Evolutionary conservation across 495 filamentous ascomycete genomes (phyloP).

Genomic region (Xylaria scruposa): DNA sequence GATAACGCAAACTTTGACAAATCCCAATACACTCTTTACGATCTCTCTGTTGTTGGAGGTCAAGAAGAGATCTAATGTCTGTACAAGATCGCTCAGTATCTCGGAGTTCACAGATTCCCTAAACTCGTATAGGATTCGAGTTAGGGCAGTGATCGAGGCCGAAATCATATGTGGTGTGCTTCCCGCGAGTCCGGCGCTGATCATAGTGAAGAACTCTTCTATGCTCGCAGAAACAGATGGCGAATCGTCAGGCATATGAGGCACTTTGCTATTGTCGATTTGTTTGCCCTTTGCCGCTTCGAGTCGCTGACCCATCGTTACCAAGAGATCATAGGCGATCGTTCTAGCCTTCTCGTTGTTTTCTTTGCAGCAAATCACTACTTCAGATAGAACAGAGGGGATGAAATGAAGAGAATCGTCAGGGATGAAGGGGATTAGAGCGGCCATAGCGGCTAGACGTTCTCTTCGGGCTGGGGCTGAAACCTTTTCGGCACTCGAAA

Average conservation of each 20-base stretch:
- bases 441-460: conserved; percentile 79
- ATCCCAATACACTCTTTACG: conserved; percentile 88
- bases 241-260: conserved; percentile 80
- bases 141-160: conserved; percentile 89
- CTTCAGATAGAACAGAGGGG: conserved; percentile 86
- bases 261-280: conserved; percentile 83
- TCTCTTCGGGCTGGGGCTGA: conserved; percentile 84
- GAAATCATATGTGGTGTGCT: conserved; percentile 94
- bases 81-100: conserved; percentile 76
- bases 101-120: conserved; percentile 60
- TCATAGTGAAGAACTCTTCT: conserved; percentile 98
- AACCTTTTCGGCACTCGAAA: conserved; percentile 78
- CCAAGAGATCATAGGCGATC: conserved; percentile 87
- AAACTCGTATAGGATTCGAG: conserved; percentile 91
- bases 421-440: conserved; percentile 78
- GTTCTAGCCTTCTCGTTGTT: conserved; percentile 92
- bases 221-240: conserved; percentile 77
- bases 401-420: conserved; percentile 85
- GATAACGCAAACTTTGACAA: conserved; percentile 94
- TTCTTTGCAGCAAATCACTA: conserved; percentile 94
- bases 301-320: conserved; percentile 86
- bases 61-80: conserved; percentile 92
- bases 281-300: conserved; percentile 67
- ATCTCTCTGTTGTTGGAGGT: conserved; percentile 96
- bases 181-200: conserved; percentile 91